A percentile compares a stretch with the other conserved stretches of the same genome.
Evolutionary conservation across 116 monocot genomes (phyloP).

Genomic region (Thalassia testudinum): DNA sequence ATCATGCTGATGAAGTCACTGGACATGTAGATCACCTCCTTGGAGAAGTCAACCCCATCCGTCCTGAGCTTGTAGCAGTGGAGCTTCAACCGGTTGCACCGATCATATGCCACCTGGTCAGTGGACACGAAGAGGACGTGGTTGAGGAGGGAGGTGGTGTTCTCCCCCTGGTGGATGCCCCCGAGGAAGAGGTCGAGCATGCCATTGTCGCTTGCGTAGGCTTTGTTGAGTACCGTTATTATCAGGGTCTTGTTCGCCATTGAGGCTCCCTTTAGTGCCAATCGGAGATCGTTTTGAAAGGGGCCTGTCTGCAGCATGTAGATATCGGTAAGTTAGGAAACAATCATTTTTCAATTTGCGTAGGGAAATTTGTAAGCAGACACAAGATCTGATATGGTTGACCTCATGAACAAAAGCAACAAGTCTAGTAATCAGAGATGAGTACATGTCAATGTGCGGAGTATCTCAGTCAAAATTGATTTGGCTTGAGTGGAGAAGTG

Average conservation of each 20-base stretch:
- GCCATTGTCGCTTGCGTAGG: conserved; percentile 35
- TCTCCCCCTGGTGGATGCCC: conserved; percentile 26
- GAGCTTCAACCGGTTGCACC: conserved; percentile 24
- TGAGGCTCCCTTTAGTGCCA: conserved; percentile 21
- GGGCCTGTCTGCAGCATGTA: no score
- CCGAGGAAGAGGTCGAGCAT: conserved; percentile 65
- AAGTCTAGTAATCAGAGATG: no score
- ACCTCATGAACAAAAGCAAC: no score
- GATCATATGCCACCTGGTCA: conserved; percentile 28
- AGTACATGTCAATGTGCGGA: no score
- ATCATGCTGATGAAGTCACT: conserved; percentile 37
- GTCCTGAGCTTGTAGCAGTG: conserved; percentile 41
- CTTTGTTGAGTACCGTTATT: conserved; percentile 40
- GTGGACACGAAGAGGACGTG: conserved; percentile 51
- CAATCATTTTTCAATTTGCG: no score
- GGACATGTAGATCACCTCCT: conserved; percentile 35
- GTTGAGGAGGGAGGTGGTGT: conserved; percentile 21
- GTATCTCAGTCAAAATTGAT: no score
- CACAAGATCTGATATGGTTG: no score
- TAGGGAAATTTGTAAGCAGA: no score
- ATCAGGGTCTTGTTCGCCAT: conserved; percentile 50
- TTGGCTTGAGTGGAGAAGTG: no score
- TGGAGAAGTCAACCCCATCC: conserved; percentile 24
- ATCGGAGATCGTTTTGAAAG: background rate
- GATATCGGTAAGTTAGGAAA: no score